These are phyloP conservation scores for Trametes cinnabarina DNA, from an alignment of 768 basidiomycete genomes.

Conservation along the genomic window DNA sequence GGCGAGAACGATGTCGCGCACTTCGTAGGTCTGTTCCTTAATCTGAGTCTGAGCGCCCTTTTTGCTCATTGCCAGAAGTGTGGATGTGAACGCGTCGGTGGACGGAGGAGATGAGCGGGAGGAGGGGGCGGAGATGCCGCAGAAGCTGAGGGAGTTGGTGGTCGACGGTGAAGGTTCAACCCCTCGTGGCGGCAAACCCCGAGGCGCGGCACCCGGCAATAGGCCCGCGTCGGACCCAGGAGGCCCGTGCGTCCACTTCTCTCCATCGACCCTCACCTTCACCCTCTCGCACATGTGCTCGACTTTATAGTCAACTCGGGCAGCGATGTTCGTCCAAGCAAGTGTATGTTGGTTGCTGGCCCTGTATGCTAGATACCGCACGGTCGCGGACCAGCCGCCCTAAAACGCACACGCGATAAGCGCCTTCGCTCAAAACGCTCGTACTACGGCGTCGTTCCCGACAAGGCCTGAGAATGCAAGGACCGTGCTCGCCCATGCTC, in stretches of 20 bases:
- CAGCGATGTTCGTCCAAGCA: background rate
- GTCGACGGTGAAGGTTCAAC: slow-evolving; percentile 23
- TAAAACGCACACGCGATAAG: slow-evolving; percentile 4
- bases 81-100: slow-evolving; percentile 11
- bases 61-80: slow-evolving; percentile 47
- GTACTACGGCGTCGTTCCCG: background rate
- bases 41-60: slow-evolving; percentile 45
- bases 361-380: too few relatives aligned
- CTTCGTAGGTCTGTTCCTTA: slow-evolving; percentile 45
- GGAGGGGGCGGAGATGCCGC: slow-evolving; percentile 1
- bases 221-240: slow-evolving; percentile 1
- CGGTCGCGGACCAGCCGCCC: background rate
- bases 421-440: background rate
- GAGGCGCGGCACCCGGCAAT: slow-evolving; percentile 17
- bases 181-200: slow-evolving; percentile 22
- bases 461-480: slow-evolving; percentile 2
- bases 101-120: slow-evolving; percentile 2
- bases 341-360: too few relatives aligned
- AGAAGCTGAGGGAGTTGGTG: slow-evolving; percentile 15
- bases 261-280: background rate
- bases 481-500: background rate
- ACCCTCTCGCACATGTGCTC: too few relatives aligned
- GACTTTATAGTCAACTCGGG: background rate
- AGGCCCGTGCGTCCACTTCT: slow-evolving; percentile 24
- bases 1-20: slow-evolving; percentile 85